phyloP scores from a whole-genome alignment of 2,329 filamentous ascomycete species.

The Paecilomyces dactylethromorphus region DNA sequence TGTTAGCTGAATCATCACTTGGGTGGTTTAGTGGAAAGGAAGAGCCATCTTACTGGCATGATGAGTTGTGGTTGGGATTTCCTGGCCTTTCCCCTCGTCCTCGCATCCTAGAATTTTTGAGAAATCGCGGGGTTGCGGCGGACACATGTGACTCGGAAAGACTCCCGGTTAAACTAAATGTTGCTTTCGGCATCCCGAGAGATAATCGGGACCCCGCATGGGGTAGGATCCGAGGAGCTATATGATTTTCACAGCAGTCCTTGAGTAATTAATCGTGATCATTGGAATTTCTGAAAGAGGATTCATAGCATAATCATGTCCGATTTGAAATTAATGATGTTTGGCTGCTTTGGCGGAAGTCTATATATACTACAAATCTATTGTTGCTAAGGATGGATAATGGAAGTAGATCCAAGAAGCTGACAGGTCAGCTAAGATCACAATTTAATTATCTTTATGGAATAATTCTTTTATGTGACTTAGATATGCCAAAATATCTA shows the following conservation, averaged over 20 bases:
- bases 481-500: neutral
- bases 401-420: too few species aligned
- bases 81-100: neutral
- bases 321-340: neutral
- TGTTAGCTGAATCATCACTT: neutral
- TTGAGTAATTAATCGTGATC: neutral
- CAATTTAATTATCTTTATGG: too few species aligned
- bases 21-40: neutral
- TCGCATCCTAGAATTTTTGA: slow-evolving; percentile 4
- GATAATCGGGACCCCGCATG: neutral
- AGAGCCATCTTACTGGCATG: slow-evolving; percentile 20
- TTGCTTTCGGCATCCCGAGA: neutral
- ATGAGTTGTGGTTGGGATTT: slow-evolving; percentile 3
- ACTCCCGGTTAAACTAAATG: too few species aligned
- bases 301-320: neutral
- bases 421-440: too few species aligned
- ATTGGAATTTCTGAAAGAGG: neutral
- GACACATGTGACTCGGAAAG: slow-evolving; percentile 9
- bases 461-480: neutral
- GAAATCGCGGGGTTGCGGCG: slow-evolving; percentile 6
- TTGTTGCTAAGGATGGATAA: too few species aligned
- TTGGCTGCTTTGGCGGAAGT: too few species aligned
- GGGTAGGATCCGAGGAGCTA: neutral
- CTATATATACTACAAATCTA: too few species aligned
- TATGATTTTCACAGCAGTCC: neutral